phyloP scores from a whole-genome alignment of 306 rosid species.

The Cicer yamashitae region DNA sequence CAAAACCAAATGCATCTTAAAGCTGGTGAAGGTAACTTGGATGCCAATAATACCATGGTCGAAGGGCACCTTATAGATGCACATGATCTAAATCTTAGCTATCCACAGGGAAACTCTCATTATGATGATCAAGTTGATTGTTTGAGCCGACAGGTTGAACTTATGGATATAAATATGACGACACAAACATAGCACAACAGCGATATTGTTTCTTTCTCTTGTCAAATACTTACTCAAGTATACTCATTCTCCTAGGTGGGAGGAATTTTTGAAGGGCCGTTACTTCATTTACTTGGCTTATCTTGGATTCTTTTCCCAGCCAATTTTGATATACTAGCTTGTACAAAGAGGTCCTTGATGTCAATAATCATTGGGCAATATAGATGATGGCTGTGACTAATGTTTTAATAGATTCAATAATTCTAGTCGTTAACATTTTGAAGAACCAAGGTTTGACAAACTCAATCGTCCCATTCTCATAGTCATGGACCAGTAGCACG shows the following conservation, averaged over 20 bases:
- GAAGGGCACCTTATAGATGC: slow-evolving; percentile 34
- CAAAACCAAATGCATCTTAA: slow-evolving; percentile 23
- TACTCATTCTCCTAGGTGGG: slow-evolving; percentile 33
- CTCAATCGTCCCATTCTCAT: not conserved
- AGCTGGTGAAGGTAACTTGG: slow-evolving; percentile 42
- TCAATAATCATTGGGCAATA: slow-evolving; percentile 45
- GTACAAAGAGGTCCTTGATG: not conserved
- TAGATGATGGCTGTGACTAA: slow-evolving; percentile 31
- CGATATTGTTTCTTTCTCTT: slow-evolving; percentile 44
- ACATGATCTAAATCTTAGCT: slow-evolving; percentile 33
- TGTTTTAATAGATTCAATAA: slow-evolving; percentile 36
- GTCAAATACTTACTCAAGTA: slow-evolving; percentile 33
- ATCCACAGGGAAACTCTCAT: slow-evolving; percentile 34
- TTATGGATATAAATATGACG: slow-evolving; percentile 51
- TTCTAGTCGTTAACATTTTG: not conserved
- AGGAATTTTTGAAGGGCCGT: slow-evolving; percentile 35
- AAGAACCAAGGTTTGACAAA: not conserved
- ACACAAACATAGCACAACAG: slow-evolving; percentile 31
- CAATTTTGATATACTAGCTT: slow-evolving; percentile 25
- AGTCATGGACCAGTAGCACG: not conserved
- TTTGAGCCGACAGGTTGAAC: slow-evolving; percentile 59
- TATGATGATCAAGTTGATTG: slow-evolving; percentile 54
- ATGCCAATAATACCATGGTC: slow-evolving; percentile 32
- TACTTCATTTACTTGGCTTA: slow-evolving; percentile 31
- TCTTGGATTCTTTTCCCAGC: not conserved